Base-by-base conservation (phyloP, 2,329 filamentous ascomycete species). In the Trichoderma arundinaceum region DNA sequence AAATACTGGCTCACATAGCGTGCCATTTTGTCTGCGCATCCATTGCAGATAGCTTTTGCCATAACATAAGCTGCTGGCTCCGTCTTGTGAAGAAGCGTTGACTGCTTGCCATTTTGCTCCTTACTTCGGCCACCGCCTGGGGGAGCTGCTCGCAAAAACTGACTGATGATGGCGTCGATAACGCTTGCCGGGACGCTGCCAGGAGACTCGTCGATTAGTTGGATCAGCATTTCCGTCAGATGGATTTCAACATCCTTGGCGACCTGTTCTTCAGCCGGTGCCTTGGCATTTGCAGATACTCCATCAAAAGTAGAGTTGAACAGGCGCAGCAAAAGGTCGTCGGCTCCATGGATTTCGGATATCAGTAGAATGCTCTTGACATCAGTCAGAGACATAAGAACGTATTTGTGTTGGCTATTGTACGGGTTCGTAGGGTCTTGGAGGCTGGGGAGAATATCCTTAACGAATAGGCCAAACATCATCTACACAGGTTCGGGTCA, bases 1-100 rank as follows among this genome's bases (percentile, higher is more conserved):
- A 99, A 99, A 77, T 98, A 99, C 74, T 96, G 93, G 70, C 92
- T 94, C 64, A 98, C 90, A 71, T 96, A 92, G 68, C 93, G 90
- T 1, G 92, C 90, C 94, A 99, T 97, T 78, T 96, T 96, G 71
- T 97, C 94, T 0, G 92, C 88, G 71, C 90, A 96, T 17, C 86
- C 86, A 72, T 93, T 95, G 81, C 95, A 99, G 51, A 99, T 89
- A 2, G 91, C 92, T 78, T 96, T 96, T 22, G 95, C 94, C 91
- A 98, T 96, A 74, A 95, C 90, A 79, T 99, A 99, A 1, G 95
- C 94, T 15, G 93, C 88, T 1, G 95, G 94, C 64, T 96, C 90
- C 68, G 95, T 91, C 74, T 96, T 96, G 61, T 92, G 82, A n/a
- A 92, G 82, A 17, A 97, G 83, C 0, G 91, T 97, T 1, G 89